Conservation (phyloP, 1,284 basidiomycete species). For the Coniophora puteana region DNA sequence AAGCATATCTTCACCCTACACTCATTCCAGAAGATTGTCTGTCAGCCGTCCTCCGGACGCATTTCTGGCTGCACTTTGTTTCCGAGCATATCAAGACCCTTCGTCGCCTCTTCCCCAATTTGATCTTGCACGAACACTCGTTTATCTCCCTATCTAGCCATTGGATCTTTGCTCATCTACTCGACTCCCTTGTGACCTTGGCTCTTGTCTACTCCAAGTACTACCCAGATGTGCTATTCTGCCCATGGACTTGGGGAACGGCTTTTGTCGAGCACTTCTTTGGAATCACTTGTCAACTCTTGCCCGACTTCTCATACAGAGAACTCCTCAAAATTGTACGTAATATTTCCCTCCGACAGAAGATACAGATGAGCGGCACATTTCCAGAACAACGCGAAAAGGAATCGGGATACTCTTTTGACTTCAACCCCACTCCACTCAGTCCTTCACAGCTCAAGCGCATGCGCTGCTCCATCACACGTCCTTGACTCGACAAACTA, state of each 20-base stretch:
- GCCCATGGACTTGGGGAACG: slow-evolving; percentile 20
- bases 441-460: slow-evolving; percentile 11
- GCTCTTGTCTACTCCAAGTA: slow-evolving; percentile 11
- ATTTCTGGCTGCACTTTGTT: neutral
- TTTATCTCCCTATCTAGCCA: neutral
- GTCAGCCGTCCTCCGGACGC: neutral
- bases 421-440: slow-evolving; percentile 13
- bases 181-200: slow-evolving; percentile 17
- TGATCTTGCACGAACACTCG: neutral
- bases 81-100: neutral
- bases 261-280: slow-evolving; percentile 28
- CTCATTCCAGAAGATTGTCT: neutral
- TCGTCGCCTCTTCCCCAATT: neutral
- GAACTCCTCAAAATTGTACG: slow-evolving; percentile 23
- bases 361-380: slow-evolving; percentile 14
- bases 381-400: slow-evolving; percentile 14
- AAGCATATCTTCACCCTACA: neutral
- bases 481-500: slow-evolving; percentile 7
- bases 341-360: slow-evolving; percentile 18
- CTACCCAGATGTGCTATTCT: slow-evolving; percentile 22
- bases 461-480: neutral
- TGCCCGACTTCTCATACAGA: slow-evolving; percentile 24
- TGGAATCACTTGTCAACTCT: slow-evolving; percentile 18
- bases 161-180: slow-evolving; percentile 17
- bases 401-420: slow-evolving; percentile 15